Evolutionary conservation across 805 yeast genomes (phyloP), one percentile per base, ranked within the genome.

Genomic region (Ogataea corticis): DNA sequence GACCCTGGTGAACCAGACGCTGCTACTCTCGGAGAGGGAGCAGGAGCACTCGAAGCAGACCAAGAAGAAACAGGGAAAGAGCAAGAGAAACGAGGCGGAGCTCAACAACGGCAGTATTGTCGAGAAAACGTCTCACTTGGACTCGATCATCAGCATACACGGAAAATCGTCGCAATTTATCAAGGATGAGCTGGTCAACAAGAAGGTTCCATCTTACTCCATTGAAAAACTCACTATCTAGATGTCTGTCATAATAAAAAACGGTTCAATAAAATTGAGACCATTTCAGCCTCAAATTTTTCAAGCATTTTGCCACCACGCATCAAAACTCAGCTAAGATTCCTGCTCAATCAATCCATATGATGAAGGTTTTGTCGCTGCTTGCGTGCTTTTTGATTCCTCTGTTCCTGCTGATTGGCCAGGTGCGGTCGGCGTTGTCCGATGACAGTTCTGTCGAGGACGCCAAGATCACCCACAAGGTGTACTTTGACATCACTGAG

Each of bases 401-500:
- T 13, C 27, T 60, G 9, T 42, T 58, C 28, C 25, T 52, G 13
- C 48, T 51, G 13, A 39, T 53, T 38, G 45, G 54, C 16, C 61
- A 57, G 28, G 44, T 48, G 9, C 36, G 31, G 23, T 50, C 58
- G 12, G 54, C 47, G 12, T 17, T 42, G 29, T 49, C 48, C 27
- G 36, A 28, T 7, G 51, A 38, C 16, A 44, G 48, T 9, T 50
- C 39, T 14, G 59, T 49, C 25, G 73, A 73, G 35, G 66, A 73
- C 52, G 83, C 86, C 32, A 72, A 70, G 40, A 61, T 88, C 64
- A 88, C 96, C 48, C 78, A 82, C 63, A 82, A 82, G 68, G 96
- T 92, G 28, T 92, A 73, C 71, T 90, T 91, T 58, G 97, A 92
- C 63, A 72, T 91, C 52, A 74, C 80, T 55, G 91, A 88, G 63